Evolutionary conservation across 2,329 filamentous ascomycete genomes (phyloP), one percentile per base, ranked within the genome.

Genomic region (Orbilia blumenaviensis): DNA sequence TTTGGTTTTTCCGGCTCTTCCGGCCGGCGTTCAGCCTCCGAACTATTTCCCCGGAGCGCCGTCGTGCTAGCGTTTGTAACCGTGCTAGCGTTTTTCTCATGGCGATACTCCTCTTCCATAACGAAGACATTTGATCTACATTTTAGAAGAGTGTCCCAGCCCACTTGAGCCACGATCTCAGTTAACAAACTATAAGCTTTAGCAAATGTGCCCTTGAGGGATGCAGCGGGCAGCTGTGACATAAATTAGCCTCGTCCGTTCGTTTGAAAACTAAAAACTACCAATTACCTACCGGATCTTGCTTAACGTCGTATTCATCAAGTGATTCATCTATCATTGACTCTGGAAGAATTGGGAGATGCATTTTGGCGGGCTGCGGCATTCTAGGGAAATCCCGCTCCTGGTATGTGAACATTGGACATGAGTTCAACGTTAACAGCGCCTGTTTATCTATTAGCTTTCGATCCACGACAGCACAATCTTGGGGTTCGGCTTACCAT

Each of bases 401-500:
- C 83, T 98, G 95, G 83, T 99, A 98, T 5, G 95, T 99, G 83
- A 99, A 99, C 95, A 99, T 99, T 7, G 95, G 95, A 83, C 95
- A 99, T 16, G 95, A 99, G 84, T 99, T 99, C 62, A 99, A 87
- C 2, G 95, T 98, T 3, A 96, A 90, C 23, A 99, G 87, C 0
- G 95, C 95, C 79, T 98, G 54, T 10, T 23, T 14, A 3, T 21
- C 16, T 18, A 21, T 66, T 52, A 66, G 60, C 21, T 6, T 34
- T 12, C 9, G 41, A 25, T 71, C 23, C 25, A 9, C 3, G 8
- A 56, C 9, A 10, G 18, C 3, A 56, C 23, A 23, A n/a, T 32
- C 23, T 23, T 25, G 29, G 16, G 54, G 25, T 14, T 3, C 10
- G 32, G 62, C 74, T 36, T 14, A 78, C 76, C 62, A 79, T 89